Conservation (phyloP, 331 rosid genomes). For the Acacia concinna region DNA sequence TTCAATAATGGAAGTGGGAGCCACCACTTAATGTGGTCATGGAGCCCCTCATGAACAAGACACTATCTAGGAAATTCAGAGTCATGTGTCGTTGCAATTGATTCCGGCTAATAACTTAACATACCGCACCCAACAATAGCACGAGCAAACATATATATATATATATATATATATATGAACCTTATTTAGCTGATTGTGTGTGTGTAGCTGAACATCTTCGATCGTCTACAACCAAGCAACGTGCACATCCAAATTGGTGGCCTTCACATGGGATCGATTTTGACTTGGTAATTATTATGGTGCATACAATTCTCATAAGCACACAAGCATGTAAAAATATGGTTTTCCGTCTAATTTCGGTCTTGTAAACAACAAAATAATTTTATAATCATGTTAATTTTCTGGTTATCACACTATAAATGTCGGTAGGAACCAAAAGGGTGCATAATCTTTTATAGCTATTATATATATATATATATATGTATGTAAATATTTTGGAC, state of each 20-base stretch:
- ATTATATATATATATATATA: too few relatives aligned
- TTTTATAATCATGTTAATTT: neutral
- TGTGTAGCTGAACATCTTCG: neutral
- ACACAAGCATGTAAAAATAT: neutral
- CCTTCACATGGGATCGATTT: neutral
- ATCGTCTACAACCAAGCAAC: slow-evolving; percentile 22
- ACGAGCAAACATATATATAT: neutral
- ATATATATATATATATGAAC: neutral
- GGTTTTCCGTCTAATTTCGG: neutral
- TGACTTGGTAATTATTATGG: slow-evolving; percentile 7
- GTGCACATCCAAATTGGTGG: neutral
- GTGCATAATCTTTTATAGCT: neutral
- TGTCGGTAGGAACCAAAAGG: neutral
- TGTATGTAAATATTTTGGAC: too few relatives aligned
- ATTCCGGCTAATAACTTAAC: neutral
- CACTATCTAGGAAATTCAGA: neutral
- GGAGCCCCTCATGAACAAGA: neutral
- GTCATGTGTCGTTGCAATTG: neutral
- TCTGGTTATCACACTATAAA: neutral
- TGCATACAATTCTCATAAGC: neutral
- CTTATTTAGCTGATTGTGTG: neutral
- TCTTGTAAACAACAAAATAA: neutral
- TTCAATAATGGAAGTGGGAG: slow-evolving; percentile 33
- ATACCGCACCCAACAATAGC: neutral
- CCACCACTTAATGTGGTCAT: slow-evolving; percentile 17